Conservation (phyloP, 768 basidiomycete genomes). For the Leccinum disarticulatum region DNA sequence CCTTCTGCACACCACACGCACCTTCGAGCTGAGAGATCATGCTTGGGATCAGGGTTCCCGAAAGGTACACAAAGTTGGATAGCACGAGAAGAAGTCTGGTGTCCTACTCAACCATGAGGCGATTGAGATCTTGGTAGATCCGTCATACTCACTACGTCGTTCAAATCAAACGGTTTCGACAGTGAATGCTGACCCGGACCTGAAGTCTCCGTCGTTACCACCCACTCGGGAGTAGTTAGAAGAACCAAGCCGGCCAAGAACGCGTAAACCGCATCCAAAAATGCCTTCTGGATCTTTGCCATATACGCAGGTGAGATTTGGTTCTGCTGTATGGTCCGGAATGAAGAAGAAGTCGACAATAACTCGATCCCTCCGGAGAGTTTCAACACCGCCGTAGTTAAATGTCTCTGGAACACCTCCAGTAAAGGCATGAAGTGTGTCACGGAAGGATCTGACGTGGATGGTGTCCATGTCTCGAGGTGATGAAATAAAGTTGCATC, state of each 20-base stretch:
- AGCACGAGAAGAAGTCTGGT: conserved; percentile 84
- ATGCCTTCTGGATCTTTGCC: conserved; percentile 76
- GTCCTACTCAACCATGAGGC: conserved; percentile 52
- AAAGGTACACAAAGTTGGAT: conserved; percentile 82
- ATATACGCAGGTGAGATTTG: conserved; percentile 62
- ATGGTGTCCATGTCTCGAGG: conserved; percentile 83
- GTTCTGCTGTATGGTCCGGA: conserved; percentile 58
- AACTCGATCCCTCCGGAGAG: conserved; percentile 76
- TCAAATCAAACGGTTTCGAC: conserved; percentile 50
- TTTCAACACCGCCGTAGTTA: conserved; percentile 74
- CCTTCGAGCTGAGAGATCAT: conserved; percentile 81
- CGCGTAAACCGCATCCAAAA: conserved; percentile 81
- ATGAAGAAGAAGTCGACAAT: conserved; percentile 43
- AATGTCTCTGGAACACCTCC: conserved; percentile 77
- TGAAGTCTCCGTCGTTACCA: conserved; percentile 23
- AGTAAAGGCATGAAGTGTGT: conserved; percentile 78
- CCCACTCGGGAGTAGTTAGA: conserved; percentile 71
- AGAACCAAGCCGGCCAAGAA: conserved; percentile 85
- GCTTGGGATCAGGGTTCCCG: conserved; percentile 65
- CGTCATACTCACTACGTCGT: conserved; percentile 51
- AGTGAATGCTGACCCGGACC: conserved; percentile 17
- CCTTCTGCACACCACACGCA: conserved; percentile 68
- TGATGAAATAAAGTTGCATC: conserved; percentile 82
- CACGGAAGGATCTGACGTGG: conserved; percentile 57
- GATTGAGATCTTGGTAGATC: neutral